These are phyloP conservation scores for Pulveroboletus sp. DNA, from an alignment of 768 basidiomycete genomes.

Conservation along the genomic window DNA sequence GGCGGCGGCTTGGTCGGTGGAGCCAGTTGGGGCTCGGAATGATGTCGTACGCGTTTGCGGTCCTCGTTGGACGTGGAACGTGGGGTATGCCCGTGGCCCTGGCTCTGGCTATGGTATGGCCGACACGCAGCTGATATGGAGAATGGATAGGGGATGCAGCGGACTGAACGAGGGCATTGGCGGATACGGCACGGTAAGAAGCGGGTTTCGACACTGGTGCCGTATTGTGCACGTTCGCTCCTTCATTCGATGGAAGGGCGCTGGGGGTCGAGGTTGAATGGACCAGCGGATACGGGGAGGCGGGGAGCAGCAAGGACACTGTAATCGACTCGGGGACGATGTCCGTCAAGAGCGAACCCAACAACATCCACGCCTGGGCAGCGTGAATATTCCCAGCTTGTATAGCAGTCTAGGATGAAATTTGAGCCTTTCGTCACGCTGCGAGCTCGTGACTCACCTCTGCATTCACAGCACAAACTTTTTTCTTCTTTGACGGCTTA, in stretches of 20 bases:
- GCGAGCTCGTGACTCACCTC: slow-evolving; percentile 33
- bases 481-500: slow-evolving; percentile 35
- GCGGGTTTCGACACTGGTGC: slow-evolving; percentile 19
- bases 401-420: slow-evolving; percentile 47
- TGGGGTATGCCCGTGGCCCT: slow-evolving; percentile 4
- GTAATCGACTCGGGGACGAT: slow-evolving; percentile 37
- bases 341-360: slow-evolving; percentile 54
- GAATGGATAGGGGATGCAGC: slow-evolving; percentile 17
- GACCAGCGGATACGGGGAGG: slow-evolving; percentile 26
- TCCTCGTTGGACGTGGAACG: slow-evolving; percentile 21
- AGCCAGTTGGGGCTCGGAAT: slow-evolving; percentile 13
- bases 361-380: slow-evolving; percentile 64
- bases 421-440: neutral
- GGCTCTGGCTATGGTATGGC: slow-evolving; percentile 9
- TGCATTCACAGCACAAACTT: slow-evolving; percentile 59
- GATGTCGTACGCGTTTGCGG: slow-evolving; percentile 21
- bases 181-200: slow-evolving; percentile 27
- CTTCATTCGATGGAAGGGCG: slow-evolving; percentile 30
- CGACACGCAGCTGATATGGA: slow-evolving; percentile 21
- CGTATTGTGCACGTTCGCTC: slow-evolving; percentile 1
- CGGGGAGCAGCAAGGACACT: slow-evolving; percentile 24
- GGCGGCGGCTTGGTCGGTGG: slow-evolving; percentile 28
- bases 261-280: slow-evolving; percentile 44
- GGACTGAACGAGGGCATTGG: slow-evolving; percentile 19
- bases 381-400: slow-evolving; percentile 51